Base-by-base conservation (phyloP, 805 yeast species). In the Saccharomycopsis sp. region DNA sequence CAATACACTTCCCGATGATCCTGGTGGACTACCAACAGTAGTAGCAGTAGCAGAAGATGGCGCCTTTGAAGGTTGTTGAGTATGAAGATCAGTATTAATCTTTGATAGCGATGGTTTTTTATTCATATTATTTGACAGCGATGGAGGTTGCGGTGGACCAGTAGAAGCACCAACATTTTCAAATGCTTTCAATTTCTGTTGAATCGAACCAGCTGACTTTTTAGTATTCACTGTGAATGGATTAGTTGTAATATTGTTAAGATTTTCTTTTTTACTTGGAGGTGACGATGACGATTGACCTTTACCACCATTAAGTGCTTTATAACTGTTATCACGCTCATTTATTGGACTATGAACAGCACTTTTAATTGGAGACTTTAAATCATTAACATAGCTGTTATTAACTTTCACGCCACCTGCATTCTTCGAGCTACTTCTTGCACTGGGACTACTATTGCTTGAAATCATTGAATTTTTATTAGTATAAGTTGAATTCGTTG, bases 81-180 rank as follows among this genome's bases (percentile, higher is more conserved):
- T 27, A 21, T 29, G 44, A 24, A n/a, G 41, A 21, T 28, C 27
- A 21, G 50, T 31, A 20, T 35, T 33, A 14, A 38, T 3, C 16
- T 28, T 41, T 6, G 45, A 17, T 17, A 38, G 38, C 20, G 44
- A 23, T 14, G 48, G 40, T 29, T 45, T 43, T 32, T 41, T 31
- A 27, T 26, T 8, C 13, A 26, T 9, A 8, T 40, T 37, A 3
- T 38, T 35, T 2, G 19, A 36, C 21, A 38, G 51, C 17, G 41
- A 41, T 26, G 38, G 53, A 11, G 34, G 38, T 22, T 44, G 43
- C 38, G 41, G 38, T 23, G 47, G n/a, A n/a, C n/a, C n/a, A n/a
- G n/a, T n/a, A n/a, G n/a, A n/a, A n/a, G n/a, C 28, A 17, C 35
- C 35, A 8, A 13, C 8, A 8, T 21, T 13, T 24, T 38, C 40